phyloP scores from a whole-genome alignment of 805 yeast species.

The Priceomyces medius region DNA sequence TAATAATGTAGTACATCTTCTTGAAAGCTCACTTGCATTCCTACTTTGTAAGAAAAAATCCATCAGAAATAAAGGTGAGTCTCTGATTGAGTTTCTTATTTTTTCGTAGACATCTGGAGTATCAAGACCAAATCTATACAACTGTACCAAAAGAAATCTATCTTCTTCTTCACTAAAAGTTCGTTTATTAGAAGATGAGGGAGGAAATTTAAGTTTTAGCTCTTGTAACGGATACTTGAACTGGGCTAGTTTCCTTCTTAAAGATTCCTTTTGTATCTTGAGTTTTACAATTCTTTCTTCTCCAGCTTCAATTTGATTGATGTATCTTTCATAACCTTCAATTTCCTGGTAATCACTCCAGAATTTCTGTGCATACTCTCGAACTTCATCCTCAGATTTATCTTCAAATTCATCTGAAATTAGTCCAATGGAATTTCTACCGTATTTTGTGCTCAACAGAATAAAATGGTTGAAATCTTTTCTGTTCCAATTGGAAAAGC shows the following conservation, averaged over 20 bases:
- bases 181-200: conserved; percentile 59
- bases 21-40: conserved; percentile 69
- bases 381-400: conserved; percentile 76
- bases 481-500: conserved; percentile 81
- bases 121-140: conserved; percentile 79
- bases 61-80: conserved; percentile 75
- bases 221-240: conserved; percentile 80
- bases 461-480: conserved; percentile 85
- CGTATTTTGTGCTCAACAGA: conserved; percentile 70
- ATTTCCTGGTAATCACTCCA: conserved; percentile 78
- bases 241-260: conserved; percentile 70
- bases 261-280: conserved; percentile 71
- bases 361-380: conserved; percentile 72
- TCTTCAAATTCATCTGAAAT: conserved; percentile 81
- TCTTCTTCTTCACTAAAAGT: conserved; percentile 88
- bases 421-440: conserved; percentile 67
- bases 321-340: conserved; percentile 85
- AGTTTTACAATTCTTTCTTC: conserved; percentile 74
- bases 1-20: conserved; percentile 79
- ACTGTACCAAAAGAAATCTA: conserved; percentile 75
- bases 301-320: conserved; percentile 80
- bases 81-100: conserved; percentile 70
- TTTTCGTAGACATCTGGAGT: conserved; percentile 74
- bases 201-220: conserved; percentile 67
- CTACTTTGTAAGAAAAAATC: conserved; percentile 87